Evolutionary conservation across 1,139 yeast species (phyloP).

Genomic region (Candida pseudoviswanathii): DNA sequence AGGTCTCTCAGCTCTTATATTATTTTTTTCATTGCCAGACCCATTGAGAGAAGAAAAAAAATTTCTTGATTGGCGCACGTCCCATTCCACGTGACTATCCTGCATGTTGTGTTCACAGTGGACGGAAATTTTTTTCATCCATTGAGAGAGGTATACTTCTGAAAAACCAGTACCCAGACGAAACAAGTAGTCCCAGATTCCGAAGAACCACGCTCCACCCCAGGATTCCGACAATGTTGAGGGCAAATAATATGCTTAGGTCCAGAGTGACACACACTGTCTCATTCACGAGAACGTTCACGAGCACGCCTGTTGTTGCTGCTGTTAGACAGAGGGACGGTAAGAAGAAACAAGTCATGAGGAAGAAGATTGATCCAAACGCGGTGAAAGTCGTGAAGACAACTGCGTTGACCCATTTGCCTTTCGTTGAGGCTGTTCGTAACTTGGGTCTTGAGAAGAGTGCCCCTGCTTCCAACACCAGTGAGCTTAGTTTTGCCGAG

Average conservation of each 20-base stretch:
- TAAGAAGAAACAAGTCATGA: slow-evolving; percentile 19
- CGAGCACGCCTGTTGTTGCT: slow-evolving; percentile 15
- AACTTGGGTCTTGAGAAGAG: slow-evolving; percentile 35
- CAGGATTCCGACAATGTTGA: neutral
- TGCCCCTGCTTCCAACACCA: slow-evolving; percentile 17
- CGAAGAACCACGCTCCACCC: no score
- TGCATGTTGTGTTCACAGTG: neutral
- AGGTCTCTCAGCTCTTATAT: neutral
- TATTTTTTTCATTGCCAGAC: neutral
- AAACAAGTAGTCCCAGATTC: neutral
- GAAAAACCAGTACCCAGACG: neutral
- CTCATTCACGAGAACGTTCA: slow-evolving; percentile 5
- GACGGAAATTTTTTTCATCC: neutral
- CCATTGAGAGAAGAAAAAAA: no score
- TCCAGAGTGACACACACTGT: neutral
- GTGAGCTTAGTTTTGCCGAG: neutral
- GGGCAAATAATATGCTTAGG: slow-evolving; percentile 1
- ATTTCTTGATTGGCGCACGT: neutral
- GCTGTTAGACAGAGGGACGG: slow-evolving; percentile 24
- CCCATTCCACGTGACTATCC: neutral
- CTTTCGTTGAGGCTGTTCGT: slow-evolving; percentile 44
- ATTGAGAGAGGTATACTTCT: neutral
- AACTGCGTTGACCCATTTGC: slow-evolving; percentile 47
- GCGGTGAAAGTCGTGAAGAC: slow-evolving; percentile 19
- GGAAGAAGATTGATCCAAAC: slow-evolving; percentile 29